A percentile compares a stretch with the other conserved stretches of the same genome.
Evolutionary conservation across 2,329 filamentous ascomycete species (phyloP).

Genomic region (Talaromyces sp.): DNA sequence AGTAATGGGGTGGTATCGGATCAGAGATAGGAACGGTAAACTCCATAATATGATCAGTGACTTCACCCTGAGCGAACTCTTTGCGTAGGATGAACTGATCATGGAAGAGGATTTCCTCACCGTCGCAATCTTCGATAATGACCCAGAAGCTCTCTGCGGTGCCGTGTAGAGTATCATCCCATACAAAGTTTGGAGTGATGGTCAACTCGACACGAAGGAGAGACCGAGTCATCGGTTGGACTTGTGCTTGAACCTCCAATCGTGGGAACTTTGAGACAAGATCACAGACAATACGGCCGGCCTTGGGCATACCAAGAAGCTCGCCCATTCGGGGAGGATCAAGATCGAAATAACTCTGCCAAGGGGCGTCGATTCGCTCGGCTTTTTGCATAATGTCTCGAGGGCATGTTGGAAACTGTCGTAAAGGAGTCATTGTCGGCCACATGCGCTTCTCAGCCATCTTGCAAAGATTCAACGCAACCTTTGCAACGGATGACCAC

Average conservation of each 20-base stretch:
- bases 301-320: slow-evolving; percentile 83
- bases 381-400: slow-evolving; percentile 86
- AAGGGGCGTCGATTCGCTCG: slow-evolving; percentile 90
- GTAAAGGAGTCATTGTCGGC: slow-evolving; percentile 95
- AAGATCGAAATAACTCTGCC: slow-evolving; percentile 91
- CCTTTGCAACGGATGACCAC: slow-evolving; percentile 90
- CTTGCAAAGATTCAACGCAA: slow-evolving; percentile 91
- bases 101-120: slow-evolving; percentile 91
- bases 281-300: slow-evolving; percentile 78
- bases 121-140: slow-evolving; percentile 93
- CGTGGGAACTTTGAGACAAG: slow-evolving; percentile 91
- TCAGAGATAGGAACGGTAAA: slow-evolving; percentile 96
- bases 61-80: slow-evolving; percentile 80
- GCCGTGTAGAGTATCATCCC: slow-evolving; percentile 89
- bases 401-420: slow-evolving; percentile 82
- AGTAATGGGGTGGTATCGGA: slow-evolving; percentile 98
- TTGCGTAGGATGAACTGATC: slow-evolving; percentile 90
- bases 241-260: slow-evolving; percentile 86
- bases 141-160: slow-evolving; percentile 94
- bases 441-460: slow-evolving; percentile 99
- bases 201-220: slow-evolving; percentile 87
- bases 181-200: slow-evolving; percentile 91
- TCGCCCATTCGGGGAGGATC: slow-evolving; percentile 97
- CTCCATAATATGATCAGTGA: slow-evolving; percentile 91
- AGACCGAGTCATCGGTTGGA: slow-evolving; percentile 90